Evolutionary conservation across 129 eudicot genomes (phyloP).

Genomic region (Glebionis coronaria): DNA sequence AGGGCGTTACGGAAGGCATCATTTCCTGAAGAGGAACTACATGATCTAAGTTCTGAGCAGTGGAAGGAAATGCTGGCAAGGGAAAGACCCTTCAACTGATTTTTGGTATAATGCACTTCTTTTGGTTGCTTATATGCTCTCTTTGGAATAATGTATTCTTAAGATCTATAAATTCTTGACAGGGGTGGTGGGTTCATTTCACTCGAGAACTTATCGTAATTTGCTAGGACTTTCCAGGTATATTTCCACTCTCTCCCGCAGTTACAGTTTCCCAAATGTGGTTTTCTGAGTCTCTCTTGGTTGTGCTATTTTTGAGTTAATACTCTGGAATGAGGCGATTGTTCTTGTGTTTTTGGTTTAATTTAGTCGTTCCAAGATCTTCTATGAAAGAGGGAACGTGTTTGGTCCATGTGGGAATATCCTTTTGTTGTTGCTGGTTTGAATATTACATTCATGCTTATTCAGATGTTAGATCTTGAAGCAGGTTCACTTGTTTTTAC

Average conservation of each 20-base stretch:
- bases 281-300: too few species aligned
- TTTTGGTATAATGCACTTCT: constrained; percentile 6
- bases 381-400: constrained; percentile 88
- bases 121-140: too few species aligned
- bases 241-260: too few species aligned
- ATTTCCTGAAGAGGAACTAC: constrained; percentile 73
- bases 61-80: constrained; percentile 99
- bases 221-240: too few species aligned
- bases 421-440: constrained; percentile 96
- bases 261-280: too few species aligned
- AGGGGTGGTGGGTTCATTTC: too few species aligned
- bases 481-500: constrained; percentile 19
- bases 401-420: constrained; percentile 90
- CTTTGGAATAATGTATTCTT: too few species aligned
- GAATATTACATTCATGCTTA: too few species aligned
- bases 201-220: too few species aligned
- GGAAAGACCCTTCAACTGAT: constrained; percentile 95
- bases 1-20: constrained; percentile 85
- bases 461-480: too few species aligned
- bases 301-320: too few species aligned
- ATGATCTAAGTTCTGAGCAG: constrained; percentile 78
- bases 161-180: background rate
- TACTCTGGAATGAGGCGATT: too few species aligned
- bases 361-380: constrained; percentile 78
- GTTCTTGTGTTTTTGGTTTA: background rate